Conservation (phyloP, 2,329 filamentous ascomycete species). For the Epichloe aotearoae region DNA sequence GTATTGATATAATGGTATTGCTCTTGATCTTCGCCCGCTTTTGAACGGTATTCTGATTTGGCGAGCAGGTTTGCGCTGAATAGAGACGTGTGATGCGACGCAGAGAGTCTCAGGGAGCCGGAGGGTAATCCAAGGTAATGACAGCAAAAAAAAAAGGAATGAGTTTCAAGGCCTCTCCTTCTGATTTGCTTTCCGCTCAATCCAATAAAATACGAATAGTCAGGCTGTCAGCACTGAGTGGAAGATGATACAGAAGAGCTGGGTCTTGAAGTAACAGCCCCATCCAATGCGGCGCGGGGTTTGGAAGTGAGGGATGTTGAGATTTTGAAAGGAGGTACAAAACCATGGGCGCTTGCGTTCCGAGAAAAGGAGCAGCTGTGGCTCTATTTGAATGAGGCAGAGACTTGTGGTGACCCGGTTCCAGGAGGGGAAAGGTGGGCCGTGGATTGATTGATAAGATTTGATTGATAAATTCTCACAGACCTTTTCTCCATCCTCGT, state of each 20-base stretch:
- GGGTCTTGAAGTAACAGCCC: not conserved
- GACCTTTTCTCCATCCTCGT: not conserved
- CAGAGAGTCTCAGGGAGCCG: not conserved
- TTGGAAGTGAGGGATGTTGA: not conserved
- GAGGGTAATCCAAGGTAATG: not conserved
- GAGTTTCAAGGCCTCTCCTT: not conserved
- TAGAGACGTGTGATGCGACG: not conserved
- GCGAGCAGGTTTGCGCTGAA: conserved; percentile 4
- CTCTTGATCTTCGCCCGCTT: not conserved
- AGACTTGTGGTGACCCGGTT: conserved; percentile 16
- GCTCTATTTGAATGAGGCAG: conserved; percentile 6
- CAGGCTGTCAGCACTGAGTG: not conserved
- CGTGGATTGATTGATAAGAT: conserved; percentile 36
- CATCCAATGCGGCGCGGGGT: not conserved
- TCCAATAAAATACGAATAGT: not conserved
- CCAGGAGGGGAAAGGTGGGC: conserved; percentile 19
- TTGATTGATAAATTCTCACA: conserved; percentile 26
- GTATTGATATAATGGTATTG: not conserved
- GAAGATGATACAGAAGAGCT: not conserved
- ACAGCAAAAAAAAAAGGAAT: not conserved
- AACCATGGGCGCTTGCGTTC: not conserved
- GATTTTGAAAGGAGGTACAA: not conserved
- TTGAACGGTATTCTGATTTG: not conserved
- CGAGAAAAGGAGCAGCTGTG: conserved; percentile 3
- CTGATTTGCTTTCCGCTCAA: not conserved